Base-by-base conservation (phyloP, 257 asterid genomes). In the Ajuga chamaepitys region DNA sequence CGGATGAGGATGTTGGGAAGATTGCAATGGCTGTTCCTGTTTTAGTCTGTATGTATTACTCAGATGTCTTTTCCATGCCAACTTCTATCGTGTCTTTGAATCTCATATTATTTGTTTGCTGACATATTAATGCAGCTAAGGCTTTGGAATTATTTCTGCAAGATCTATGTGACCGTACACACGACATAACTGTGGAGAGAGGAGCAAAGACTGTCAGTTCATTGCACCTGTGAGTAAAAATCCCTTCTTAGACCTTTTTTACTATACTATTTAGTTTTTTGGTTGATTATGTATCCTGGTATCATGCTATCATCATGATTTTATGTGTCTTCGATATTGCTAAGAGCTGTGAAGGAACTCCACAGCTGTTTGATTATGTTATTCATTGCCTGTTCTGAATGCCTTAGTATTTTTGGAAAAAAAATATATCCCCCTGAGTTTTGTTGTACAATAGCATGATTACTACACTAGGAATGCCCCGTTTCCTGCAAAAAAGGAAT, bases 1-100 rank as follows among this genome's bases (percentile, higher is more conserved):
- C 98, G 28, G 98, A 91, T 75, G 98, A 91, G 78, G 98, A 91
- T 80, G 98, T 91, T 48, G 98, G 98, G 62, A 91, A 91, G 83
- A 91, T 91, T 74, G 98, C 98, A 7, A 85, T 79, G 85, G 98
- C 96, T 0, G 98, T 91, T 63, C 98, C 98, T 58, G 96, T 91
- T 71, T 80, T 91, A 86, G 96, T 91, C 68, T 91, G 98, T 91
- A 80, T 65, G 97, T 73, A 47, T 44, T 70, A 14, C 22, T 53
- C 42, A 14, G 17, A 0, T 38, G 9, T 34, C 32, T 53, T 54
- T 12, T 42, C 35, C n/a, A n/a, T 24, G 24, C 48, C 53, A 38
- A 55, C 52, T 34, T 46, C 53, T 24, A 10, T 41, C 21, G 8
- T 63, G 62, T 57, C 53, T 14, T 28, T 25, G 59, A 62, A 40